These are phyloP conservation scores for Truncatella angustata DNA, from an alignment of 2,329 filamentous ascomycete genomes.

Conservation along the genomic window DNA sequence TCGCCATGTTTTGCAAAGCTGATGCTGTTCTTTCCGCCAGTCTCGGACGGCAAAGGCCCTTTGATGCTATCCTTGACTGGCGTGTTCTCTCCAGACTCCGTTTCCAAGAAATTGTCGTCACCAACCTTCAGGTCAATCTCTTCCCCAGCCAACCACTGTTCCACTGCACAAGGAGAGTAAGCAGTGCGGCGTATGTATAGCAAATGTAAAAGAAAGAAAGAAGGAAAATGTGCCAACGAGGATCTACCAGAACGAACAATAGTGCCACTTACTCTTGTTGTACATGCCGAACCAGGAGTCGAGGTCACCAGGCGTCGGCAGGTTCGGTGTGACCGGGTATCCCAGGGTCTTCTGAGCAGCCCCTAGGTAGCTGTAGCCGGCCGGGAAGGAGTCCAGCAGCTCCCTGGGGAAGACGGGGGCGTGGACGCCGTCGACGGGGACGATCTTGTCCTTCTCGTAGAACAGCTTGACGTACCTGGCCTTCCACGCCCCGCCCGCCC, in stretches of 20 bases:
- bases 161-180: too few species aligned
- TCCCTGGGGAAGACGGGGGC: conserved; percentile 36
- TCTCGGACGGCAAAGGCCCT: too few species aligned
- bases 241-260: background rate
- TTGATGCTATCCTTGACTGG: background rate
- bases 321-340: conserved; percentile 37
- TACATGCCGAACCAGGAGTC: conserved; percentile 39
- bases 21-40: too few species aligned
- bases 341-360: conserved; percentile 44
- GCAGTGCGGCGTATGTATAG: too few species aligned
- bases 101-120: conserved; percentile 7
- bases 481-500: conserved; percentile 31
- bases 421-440: conserved; percentile 40
- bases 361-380: conserved; percentile 45
- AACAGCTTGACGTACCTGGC: conserved; percentile 45
- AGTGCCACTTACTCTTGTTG: conserved; percentile 28
- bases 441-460: conserved; percentile 50
- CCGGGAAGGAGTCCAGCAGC: conserved; percentile 37
- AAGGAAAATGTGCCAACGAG: too few species aligned
- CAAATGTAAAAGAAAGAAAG: too few species aligned
- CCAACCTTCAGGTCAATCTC: conserved; percentile 10
- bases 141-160: conserved; percentile 36
- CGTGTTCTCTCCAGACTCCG: background rate
- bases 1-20: too few species aligned
- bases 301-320: conserved; percentile 38